Percentiles rank a stretch among this genome's conserved stretches.
Evolutionary conservation across 1,284 basidiomycete genomes (phyloP).

Genomic region (Boletellus deceptivus): DNA sequence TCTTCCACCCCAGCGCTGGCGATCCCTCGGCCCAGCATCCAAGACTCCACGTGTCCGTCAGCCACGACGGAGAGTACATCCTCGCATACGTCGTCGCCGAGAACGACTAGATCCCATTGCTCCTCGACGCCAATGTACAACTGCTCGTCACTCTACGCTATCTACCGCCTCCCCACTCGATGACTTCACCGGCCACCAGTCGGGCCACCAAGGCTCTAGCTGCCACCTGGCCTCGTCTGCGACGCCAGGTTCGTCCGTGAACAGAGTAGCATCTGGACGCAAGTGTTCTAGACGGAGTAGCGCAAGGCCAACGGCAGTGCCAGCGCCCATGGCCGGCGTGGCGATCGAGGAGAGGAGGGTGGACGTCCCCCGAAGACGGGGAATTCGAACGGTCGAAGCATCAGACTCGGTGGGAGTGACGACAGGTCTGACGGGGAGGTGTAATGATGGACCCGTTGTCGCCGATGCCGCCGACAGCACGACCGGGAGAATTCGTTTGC

Average conservation of each 20-base stretch:
- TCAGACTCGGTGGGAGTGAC: conserved; percentile 16
- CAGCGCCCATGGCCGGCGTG: conserved; percentile 17
- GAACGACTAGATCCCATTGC: conserved; percentile 9
- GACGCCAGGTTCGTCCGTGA: conserved; percentile 10
- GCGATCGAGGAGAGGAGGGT: conserved; percentile 59
- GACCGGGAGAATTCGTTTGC: conserved; percentile 90
- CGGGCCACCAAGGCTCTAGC: conserved; percentile 60
- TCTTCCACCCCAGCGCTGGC: conserved; percentile 37
- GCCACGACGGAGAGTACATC: conserved; percentile 85
- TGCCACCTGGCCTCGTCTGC: conserved; percentile 39
- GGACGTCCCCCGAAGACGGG: conserved; percentile 61
- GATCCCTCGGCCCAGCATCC: conserved; percentile 12
- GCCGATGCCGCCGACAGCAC: conserved; percentile 20
- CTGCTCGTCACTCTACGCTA: conserved; percentile 17
- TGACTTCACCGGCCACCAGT: conserved; percentile 60
- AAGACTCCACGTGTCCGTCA: conserved; percentile 64
- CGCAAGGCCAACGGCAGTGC: conserved; percentile 59
- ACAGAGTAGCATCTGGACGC: conserved; percentile 24
- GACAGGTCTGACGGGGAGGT: conserved; percentile 24
- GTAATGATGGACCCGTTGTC: conserved; percentile 1
- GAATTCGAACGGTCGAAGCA: conserved; percentile 6
- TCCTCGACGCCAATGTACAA: conserved; percentile 3
- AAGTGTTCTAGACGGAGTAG: conserved; percentile 69
- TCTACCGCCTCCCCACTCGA: conserved; percentile 17
- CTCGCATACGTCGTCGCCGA: conserved; percentile 74